Conservation (phyloP, 1,139 yeast genomes). For the Eremothecium gossypii region DNA sequence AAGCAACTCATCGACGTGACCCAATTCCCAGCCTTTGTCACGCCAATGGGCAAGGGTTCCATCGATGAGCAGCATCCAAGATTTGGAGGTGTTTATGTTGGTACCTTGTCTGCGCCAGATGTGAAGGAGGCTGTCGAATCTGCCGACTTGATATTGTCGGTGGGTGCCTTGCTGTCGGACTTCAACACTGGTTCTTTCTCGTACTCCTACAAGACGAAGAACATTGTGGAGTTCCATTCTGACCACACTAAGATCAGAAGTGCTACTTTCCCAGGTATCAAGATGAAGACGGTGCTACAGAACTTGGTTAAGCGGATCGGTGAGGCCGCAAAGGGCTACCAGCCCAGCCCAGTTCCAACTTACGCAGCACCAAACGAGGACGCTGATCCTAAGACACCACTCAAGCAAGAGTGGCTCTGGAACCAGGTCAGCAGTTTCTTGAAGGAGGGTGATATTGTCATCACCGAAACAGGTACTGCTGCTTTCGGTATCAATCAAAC, state of each 20-base stretch:
- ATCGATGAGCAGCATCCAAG: conserved; percentile 56
- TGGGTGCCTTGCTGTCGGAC: conserved; percentile 68
- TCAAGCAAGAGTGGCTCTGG: conserved; percentile 70
- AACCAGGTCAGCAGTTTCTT: conserved; percentile 58
- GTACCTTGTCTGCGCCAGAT: conserved; percentile 57
- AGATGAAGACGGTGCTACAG: conserved; percentile 53
- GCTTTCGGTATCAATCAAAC: conserved; percentile 69
- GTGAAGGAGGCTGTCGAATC: conserved; percentile 59
- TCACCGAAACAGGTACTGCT: conserved; percentile 75
- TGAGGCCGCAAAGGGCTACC: conserved; percentile 29
- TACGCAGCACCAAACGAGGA: conserved; percentile 26
- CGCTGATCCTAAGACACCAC: conserved; percentile 23
- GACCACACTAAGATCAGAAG: conserved; percentile 59
- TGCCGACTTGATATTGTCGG: conserved; percentile 57
- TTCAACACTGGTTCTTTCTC: conserved; percentile 77
- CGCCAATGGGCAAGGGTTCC: conserved; percentile 76
- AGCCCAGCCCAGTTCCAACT: conserved; percentile 36
- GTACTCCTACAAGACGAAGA: conserved; percentile 58
- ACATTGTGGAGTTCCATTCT: conserved; percentile 69
- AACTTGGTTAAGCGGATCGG: conserved; percentile 33
- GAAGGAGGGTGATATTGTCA: conserved; percentile 58
- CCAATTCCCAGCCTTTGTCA: conserved; percentile 65
- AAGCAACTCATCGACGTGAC: conserved; percentile 47
- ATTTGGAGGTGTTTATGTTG: conserved; percentile 71
- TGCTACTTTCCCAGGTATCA: conserved; percentile 59